phyloP scores from a whole-genome alignment of 1,284 basidiomycete genomes.

The Fomes fomentarius region DNA sequence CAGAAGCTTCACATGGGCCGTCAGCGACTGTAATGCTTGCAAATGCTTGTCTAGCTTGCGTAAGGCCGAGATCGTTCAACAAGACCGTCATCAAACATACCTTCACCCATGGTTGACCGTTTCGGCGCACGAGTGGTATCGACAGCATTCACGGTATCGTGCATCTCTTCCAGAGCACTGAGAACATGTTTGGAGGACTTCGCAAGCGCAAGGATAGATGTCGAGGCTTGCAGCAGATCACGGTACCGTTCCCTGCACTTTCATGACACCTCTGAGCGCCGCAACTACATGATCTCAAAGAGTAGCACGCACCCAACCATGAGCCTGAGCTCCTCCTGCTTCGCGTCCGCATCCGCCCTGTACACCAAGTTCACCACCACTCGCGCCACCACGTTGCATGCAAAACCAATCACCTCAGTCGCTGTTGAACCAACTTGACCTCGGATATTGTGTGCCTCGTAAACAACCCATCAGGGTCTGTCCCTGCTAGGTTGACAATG shows the following conservation, averaged over 20 bases:
- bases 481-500: slow-evolving; percentile 27
- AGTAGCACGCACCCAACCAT: slow-evolving; percentile 89
- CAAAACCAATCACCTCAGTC: slow-evolving; percentile 57
- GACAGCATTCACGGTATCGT: slow-evolving; percentile 52
- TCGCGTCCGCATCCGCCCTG: slow-evolving; percentile 86
- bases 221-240: slow-evolving; percentile 88
- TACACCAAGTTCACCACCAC: slow-evolving; percentile 3
- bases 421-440: slow-evolving; percentile 72
- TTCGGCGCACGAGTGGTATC: slow-evolving; percentile 46
- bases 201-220: slow-evolving; percentile 81
- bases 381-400: background rate
- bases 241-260: slow-evolving; percentile 91
- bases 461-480: slow-evolving; percentile 85
- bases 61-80: no score
- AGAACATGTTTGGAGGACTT: slow-evolving; percentile 66
- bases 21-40: slow-evolving; percentile 71
- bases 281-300: slow-evolving; percentile 2
- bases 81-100: slow-evolving; percentile 20
- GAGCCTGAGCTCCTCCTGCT: slow-evolving; percentile 88
- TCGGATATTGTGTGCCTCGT: slow-evolving; percentile 73
- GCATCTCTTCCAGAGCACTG: slow-evolving; percentile 62
- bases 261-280: slow-evolving; percentile 43
- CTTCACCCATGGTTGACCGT: slow-evolving; percentile 46
- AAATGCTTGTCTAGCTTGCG: slow-evolving; percentile 68
- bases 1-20: slow-evolving; percentile 86